These are phyloP conservation scores for Trifolium dubium DNA, from an alignment of 306 rosid species.

Conservation along the genomic window DNA sequence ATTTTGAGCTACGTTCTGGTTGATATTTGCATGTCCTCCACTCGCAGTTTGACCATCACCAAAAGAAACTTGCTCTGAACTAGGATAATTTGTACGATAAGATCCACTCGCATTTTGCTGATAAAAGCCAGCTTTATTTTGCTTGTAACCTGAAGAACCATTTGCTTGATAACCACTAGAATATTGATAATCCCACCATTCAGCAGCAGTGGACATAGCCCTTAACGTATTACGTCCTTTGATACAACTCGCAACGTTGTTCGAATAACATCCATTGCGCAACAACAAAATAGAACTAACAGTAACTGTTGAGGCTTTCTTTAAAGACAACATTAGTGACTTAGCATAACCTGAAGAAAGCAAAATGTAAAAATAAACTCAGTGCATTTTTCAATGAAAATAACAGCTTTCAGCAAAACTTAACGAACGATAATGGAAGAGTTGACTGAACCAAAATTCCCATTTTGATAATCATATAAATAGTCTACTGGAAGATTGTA, in stretches of 20 bases:
- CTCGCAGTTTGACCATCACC: neutral
- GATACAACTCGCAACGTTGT: constrained; percentile 3
- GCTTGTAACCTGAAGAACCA: constrained; percentile 43
- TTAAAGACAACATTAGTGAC: constrained; percentile 37
- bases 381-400: neutral
- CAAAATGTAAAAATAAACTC: neutral
- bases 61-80: neutral
- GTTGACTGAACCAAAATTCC: neutral
- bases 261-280: constrained; percentile 27
- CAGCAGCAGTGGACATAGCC: constrained; percentile 49
- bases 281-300: constrained; percentile 40
- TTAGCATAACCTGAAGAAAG: constrained; percentile 21
- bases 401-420: neutral
- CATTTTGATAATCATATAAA: neutral
- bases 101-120: constrained; percentile 23
- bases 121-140: constrained; percentile 40
- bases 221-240: constrained; percentile 40
- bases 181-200: constrained; percentile 47
- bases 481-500: neutral
- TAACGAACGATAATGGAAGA: neutral
- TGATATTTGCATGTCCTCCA: constrained; percentile 1
- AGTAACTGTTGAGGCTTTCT: constrained; percentile 37
- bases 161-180: constrained; percentile 36
- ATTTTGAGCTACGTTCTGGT: constrained; percentile 4
- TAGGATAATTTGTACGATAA: constrained; percentile 32